Conservation (phyloP, 2,329 filamentous ascomycete genomes). For the Oidium heveae region DNA sequence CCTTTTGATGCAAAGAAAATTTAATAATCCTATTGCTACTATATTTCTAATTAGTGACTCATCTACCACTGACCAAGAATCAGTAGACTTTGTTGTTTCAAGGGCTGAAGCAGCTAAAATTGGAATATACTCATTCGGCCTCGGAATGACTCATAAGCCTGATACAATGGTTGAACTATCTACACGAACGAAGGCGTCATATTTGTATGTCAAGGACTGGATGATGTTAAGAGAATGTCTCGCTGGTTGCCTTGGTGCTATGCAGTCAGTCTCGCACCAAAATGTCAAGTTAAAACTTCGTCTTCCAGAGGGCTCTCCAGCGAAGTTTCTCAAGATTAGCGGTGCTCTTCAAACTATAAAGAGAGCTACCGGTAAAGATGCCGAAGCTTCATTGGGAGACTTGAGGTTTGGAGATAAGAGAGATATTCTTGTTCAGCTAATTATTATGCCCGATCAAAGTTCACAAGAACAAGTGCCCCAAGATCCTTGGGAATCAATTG, state of each 20-base stretch:
- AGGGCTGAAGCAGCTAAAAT: slow-evolving; percentile 94
- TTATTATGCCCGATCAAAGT: slow-evolving; percentile 67
- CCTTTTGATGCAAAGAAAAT: slow-evolving; percentile 88
- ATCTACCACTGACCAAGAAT: slow-evolving; percentile 78
- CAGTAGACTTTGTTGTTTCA: slow-evolving; percentile 92
- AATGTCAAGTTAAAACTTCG: slow-evolving; percentile 91
- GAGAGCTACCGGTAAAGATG: slow-evolving; percentile 78
- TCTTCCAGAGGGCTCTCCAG: slow-evolving; percentile 82
- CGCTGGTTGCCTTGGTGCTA: slow-evolving; percentile 70
- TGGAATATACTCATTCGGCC: slow-evolving; percentile 83
- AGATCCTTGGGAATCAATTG: slow-evolving; percentile 91
- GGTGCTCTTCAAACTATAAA: slow-evolving; percentile 91
- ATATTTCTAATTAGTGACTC: slow-evolving; percentile 96
- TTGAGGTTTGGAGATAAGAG: slow-evolving; percentile 83
- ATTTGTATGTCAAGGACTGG: slow-evolving; percentile 98
- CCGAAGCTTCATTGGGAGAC: slow-evolving; percentile 77
- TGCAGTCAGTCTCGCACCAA: slow-evolving; percentile 91
- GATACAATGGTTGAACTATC: slow-evolving; percentile 98
- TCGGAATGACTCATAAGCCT: slow-evolving; percentile 91
- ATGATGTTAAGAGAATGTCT: slow-evolving; percentile 98
- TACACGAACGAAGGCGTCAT: slow-evolving; percentile 82
- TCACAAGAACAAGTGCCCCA: slow-evolving; percentile 62
- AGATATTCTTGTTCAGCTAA: slow-evolving; percentile 82
- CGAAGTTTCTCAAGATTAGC: slow-evolving; percentile 96
- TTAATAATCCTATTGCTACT: slow-evolving; percentile 80